Evolutionary conservation across 129 eudicot species (phyloP).

Genomic region (Lactuca sativa): DNA sequence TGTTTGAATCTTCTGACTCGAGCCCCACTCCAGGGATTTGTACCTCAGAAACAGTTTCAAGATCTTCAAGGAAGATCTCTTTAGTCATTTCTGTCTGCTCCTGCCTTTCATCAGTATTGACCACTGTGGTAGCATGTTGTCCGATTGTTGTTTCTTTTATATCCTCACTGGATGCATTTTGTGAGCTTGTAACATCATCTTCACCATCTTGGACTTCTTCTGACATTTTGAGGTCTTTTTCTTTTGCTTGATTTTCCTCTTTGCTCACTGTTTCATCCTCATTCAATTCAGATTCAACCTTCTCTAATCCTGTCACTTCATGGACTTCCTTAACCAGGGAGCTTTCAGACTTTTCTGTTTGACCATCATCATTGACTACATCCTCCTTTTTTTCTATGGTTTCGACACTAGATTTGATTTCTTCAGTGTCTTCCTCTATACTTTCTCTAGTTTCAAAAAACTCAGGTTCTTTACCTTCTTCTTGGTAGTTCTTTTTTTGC

Average conservation of each 20-base stretch:
- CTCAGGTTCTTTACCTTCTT: not conserved
- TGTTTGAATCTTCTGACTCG: conserved; percentile 16
- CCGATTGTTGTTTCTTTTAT: conserved; percentile 13
- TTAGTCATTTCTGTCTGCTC: not conserved
- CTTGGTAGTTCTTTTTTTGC: not conserved
- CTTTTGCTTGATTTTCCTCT: not conserved
- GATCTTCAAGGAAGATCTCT: conserved; percentile 5
- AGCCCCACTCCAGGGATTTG: conserved; percentile 14
- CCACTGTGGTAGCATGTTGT: conserved; percentile 3
- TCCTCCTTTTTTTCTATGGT: conserved; percentile 17
- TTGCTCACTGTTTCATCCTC: conserved; percentile 5
- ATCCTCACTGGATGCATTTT: conserved; percentile 13
- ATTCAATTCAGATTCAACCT: not conserved
- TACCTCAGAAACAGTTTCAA: not conserved
- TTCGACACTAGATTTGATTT: conserved; percentile 12
- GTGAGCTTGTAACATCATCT: conserved; percentile 19
- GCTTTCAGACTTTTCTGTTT: conserved; percentile 14
- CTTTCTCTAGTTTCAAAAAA: not conserved
- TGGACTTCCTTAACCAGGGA: conserved; percentile 1
- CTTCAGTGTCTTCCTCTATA: conserved; percentile 16
- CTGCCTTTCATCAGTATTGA: conserved; percentile 14
- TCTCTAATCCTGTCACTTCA: conserved; percentile 21
- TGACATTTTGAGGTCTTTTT: conserved; percentile 10
- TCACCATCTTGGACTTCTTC: not conserved
- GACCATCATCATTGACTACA: conserved; percentile 20